These are phyloP conservation scores for Barnettozyma sp. DNA, from an alignment of 805 yeast genomes.

Conservation along the genomic window DNA sequence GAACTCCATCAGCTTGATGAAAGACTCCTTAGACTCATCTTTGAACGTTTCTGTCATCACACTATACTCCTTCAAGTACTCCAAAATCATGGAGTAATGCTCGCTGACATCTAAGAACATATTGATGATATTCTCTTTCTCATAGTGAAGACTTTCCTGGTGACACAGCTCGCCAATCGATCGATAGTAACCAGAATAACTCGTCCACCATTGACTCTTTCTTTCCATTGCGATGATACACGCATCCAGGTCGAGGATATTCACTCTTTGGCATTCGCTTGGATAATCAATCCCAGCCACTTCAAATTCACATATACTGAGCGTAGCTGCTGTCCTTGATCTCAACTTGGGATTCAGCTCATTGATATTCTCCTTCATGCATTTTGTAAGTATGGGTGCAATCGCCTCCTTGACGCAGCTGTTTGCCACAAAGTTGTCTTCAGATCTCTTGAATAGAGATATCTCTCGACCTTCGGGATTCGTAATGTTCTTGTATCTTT, in stretches of 20 bases:
- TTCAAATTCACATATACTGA: constrained; percentile 50
- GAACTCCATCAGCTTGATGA: constrained; percentile 9
- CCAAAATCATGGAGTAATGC: constrained; percentile 20
- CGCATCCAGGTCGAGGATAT: constrained; percentile 22
- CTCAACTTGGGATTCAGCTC: constrained; percentile 27
- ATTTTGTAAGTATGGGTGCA: constrained; percentile 32
- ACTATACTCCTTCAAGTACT: constrained; percentile 16
- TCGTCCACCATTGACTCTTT: constrained; percentile 64
- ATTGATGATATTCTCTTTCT: constrained; percentile 42
- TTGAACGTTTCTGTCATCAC: constrained; percentile 16
- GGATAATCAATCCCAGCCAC: constrained; percentile 35
- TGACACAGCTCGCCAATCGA: constrained; percentile 46
- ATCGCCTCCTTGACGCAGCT: constrained; percentile 37
- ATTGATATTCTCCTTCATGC: constrained; percentile 37
- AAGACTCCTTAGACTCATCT: constrained; percentile 12
- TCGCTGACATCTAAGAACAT: constrained; percentile 43
- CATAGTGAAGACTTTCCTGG: constrained; percentile 44
- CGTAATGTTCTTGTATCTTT: constrained; percentile 15
- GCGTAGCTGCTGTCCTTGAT: constrained; percentile 37
- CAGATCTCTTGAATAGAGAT: constrained; percentile 8
- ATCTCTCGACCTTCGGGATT: constrained; percentile 8
- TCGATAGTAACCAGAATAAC: constrained; percentile 59
- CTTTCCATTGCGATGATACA: constrained; percentile 39
- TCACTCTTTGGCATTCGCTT: constrained; percentile 19
- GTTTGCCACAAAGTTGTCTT: constrained; percentile 10